Conservation (phyloP, 306 rosid species). For the peach (Prunus persica) region Prunus_persica_NCBIv2 NC_034016.1:17877501-17878000, state of each 20-base stretch:
- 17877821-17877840: background rate
- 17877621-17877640: constrained; percentile 77
- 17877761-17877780: background rate
- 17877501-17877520: background rate
- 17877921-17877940: background rate
- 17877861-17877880: background rate
- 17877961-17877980: background rate
- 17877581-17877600: constrained; percentile 51
- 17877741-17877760: background rate
- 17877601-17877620: constrained; percentile 56
- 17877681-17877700: constrained; percentile 97
- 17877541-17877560: constrained; percentile 1
- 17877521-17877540: background rate
- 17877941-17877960: background rate
- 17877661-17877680: constrained; percentile 90
- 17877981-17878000: background rate
- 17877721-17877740: constrained; percentile 78
- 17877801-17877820: background rate
- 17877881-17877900: background rate
- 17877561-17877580: background rate
- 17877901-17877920: background rate
- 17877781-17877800: background rate
- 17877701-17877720: constrained; percentile 88
- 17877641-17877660: constrained; percentile 98
- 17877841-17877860: background rate